A percentile compares a stretch with the other conserved stretches of the same genome.
phyloP scores from a whole-genome alignment of 2,329 filamentous ascomycete genomes.

The Colletotrichum somersetense region DNA sequence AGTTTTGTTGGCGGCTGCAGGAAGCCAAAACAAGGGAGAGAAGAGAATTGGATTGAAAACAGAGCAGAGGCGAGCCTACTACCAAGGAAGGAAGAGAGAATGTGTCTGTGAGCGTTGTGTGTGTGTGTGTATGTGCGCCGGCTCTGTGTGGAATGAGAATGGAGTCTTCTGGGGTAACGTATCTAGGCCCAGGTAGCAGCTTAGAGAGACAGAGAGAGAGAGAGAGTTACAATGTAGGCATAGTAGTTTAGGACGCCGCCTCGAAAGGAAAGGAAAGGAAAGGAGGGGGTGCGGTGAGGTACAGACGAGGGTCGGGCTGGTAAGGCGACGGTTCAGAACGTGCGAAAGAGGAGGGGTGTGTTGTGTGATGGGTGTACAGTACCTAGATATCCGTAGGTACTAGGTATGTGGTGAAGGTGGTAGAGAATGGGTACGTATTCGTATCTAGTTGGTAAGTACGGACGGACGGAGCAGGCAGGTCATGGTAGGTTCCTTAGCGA shows the following conservation, averaged over 20 bases:
- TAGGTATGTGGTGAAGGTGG: neutral
- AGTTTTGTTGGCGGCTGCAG: slow-evolving; percentile 6
- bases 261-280: slow-evolving; percentile 28
- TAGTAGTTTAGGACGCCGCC: neutral
- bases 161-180: slow-evolving; percentile 12
- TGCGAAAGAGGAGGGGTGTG: slow-evolving; percentile 15
- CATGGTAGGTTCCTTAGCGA: neutral
- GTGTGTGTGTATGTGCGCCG: neutral
- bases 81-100: neutral
- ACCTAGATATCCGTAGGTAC: too few relatives aligned
- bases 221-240: too few relatives aligned
- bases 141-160: slow-evolving; percentile 22
- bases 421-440: neutral
- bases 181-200: neutral
- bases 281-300: neutral
- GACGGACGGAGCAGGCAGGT: neutral
- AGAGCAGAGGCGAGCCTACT: slow-evolving; percentile 19
- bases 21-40: slow-evolving; percentile 20
- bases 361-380: neutral
- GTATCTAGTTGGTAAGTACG: neutral
- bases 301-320: slow-evolving; percentile 34
- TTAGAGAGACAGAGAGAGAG: slow-evolving; percentile 9
- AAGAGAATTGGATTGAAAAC: slow-evolving; percentile 25
- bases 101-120: slow-evolving; percentile 3
- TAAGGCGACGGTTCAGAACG: slow-evolving; percentile 39